Percentiles rank a stretch among this genome's conserved stretches.
Conservation (phyloP, 345 rosid species). For the Aquilaria malaccensis region DNA sequence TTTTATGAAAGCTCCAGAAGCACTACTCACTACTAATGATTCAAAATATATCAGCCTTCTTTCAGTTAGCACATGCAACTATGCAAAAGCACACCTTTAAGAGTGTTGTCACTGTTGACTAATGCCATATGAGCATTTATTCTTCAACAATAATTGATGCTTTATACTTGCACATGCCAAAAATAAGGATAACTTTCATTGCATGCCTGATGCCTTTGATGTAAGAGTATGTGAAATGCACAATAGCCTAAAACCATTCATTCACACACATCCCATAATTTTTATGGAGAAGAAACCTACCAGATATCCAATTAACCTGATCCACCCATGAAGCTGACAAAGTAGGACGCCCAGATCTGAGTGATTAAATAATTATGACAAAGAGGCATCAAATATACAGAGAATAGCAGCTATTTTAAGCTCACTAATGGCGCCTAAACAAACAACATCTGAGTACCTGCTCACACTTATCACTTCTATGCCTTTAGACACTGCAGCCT, state of each 20-base stretch:
- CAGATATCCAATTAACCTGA: constrained; percentile 85
- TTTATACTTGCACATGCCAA: no score
- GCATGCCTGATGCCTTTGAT: no score
- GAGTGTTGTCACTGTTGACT: neutral
- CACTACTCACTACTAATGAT: no score
- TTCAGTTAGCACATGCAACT: neutral
- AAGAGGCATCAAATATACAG: neutral
- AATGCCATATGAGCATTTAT: no score
- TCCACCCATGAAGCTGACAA: constrained; percentile 70
- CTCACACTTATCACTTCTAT: constrained; percentile 79
- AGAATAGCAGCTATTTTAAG: neutral
- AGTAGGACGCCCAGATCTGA: constrained; percentile 84
- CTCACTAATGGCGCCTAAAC: neutral
- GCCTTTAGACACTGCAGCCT: constrained; percentile 80
- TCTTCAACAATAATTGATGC: no score
- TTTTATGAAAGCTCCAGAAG: no score
- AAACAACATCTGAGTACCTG: constrained; percentile 42
- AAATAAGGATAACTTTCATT: no score
- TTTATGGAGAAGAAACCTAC: constrained; percentile 26
- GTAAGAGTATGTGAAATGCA: neutral
- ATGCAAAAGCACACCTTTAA: neutral
- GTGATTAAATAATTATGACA: constrained; percentile 8
- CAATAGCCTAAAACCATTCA: neutral
- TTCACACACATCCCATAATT: no score
- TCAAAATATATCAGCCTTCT: no score